A percentile compares a stretch with the other conserved stretches of the same genome.
Conservation (phyloP, 2,329 filamentous ascomycete genomes). For the Amauroascus niger region DNA sequence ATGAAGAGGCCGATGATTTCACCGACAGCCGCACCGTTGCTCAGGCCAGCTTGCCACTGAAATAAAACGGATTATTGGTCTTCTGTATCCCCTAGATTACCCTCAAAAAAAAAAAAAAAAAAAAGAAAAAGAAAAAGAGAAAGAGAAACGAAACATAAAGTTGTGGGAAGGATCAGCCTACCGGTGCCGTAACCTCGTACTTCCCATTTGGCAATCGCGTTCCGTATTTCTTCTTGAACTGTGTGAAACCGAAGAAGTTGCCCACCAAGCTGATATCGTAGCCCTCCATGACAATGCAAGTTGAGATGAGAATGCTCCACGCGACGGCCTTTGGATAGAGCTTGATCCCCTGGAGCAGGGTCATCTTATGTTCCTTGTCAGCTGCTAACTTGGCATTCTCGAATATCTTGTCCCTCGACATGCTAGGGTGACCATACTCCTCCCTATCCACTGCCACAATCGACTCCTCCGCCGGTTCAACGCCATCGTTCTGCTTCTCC, state of each 20-base stretch:
- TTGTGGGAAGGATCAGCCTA: slow-evolving; percentile 18
- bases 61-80: slow-evolving; percentile 12
- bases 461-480: background rate
- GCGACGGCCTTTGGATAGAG: slow-evolving; percentile 78
- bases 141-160: too few species aligned
- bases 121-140: background rate
- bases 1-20: slow-evolving; percentile 45
- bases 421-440: background rate
- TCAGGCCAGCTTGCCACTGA: slow-evolving; percentile 40
- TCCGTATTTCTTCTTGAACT: slow-evolving; percentile 37
- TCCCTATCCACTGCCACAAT: background rate
- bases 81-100: slow-evolving; percentile 9
- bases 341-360: slow-evolving; percentile 62
- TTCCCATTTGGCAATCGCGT: slow-evolving; percentile 24
- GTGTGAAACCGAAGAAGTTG: slow-evolving; percentile 56
- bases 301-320: slow-evolving; percentile 81
- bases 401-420: slow-evolving; percentile 1
- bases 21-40: slow-evolving; percentile 36
- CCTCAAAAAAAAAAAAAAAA: background rate
- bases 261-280: slow-evolving; percentile 74
- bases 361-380: slow-evolving; percentile 53
- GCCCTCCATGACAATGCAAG: slow-evolving; percentile 84
- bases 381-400: slow-evolving; percentile 36
- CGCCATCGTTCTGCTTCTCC: background rate
- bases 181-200: slow-evolving; percentile 34